A percentile compares a stretch with the other conserved stretches of the same genome.
These are phyloP conservation scores for Cicer pinnatifidum DNA, from an alignment of 306 rosid genomes.

Conservation along the genomic window DNA sequence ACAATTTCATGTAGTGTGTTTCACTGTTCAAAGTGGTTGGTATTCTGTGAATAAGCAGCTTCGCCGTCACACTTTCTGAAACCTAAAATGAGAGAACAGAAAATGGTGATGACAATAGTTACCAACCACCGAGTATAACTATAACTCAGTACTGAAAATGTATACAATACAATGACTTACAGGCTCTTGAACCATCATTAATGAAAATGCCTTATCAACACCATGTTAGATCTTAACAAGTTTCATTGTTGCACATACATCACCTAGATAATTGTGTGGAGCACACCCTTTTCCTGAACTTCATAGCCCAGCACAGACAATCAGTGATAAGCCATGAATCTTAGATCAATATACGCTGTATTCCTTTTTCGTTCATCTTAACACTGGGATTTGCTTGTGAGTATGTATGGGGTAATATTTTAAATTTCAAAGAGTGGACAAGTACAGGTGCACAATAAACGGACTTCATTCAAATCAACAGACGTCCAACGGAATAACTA, in stretches of 20 bases:
- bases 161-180: conserved; percentile 54
- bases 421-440: conserved; percentile 16
- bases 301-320: conserved; percentile 62
- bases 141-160: conserved; percentile 12
- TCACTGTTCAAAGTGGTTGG: conserved; percentile 54
- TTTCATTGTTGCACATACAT: conserved; percentile 90
- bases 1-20: conserved; percentile 54
- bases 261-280: conserved; percentile 82
- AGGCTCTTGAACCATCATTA: conserved; percentile 53
- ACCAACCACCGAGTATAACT: conserved; percentile 23
- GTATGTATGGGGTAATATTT: conserved; percentile 21
- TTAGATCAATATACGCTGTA: not conserved
- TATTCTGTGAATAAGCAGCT: conserved; percentile 72
- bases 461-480: conserved; percentile 16
- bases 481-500: not conserved
- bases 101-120: conserved; percentile 15
- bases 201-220: conserved; percentile 50
- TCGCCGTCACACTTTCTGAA: conserved; percentile 54
- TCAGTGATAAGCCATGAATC: conserved; percentile 23
- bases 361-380: not conserved
- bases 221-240: conserved; percentile 72
- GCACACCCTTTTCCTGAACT: conserved; percentile 64
- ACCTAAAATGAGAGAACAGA: conserved; percentile 51
- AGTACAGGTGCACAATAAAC: not conserved
- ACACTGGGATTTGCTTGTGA: conserved; percentile 4